Base-by-base conservation (phyloP, 164 flowering plant species). In the Dillenia turbinata region DNA sequence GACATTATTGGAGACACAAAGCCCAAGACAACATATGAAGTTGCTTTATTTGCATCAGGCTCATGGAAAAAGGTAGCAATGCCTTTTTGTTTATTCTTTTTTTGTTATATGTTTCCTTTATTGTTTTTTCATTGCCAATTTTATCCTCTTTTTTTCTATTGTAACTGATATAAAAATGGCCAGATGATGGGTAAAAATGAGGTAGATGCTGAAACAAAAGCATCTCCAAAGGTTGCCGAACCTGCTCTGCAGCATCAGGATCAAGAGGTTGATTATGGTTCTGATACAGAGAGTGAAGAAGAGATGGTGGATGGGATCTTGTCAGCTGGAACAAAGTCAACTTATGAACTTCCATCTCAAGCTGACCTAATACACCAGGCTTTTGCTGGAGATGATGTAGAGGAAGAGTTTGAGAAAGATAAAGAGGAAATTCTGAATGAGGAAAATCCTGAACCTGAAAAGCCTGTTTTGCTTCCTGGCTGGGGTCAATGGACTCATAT, bases 321-420 rank as follows among this genome's bases (percentile, higher is more conserved):
- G 60, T 73, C 96, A 40, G 75, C 87, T 58, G 88, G 68, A 17
- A 57, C 80, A 12, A 67, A 78, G 56, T 52, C 73, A 11, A 71
- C 76, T 46, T 87, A 91, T 67, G 82, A 82, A 59, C 93, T 86
- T 71, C 98, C 97, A 48, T 83, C 97, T 58, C 94, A 91, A 72
- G 85, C 76, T 61, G 98, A 94, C 61, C 88, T 89, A 54, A 78
- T 91, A 73, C 86, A 68, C 12, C 79, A 73, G 62, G 96, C 96
- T 61, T 94, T 94, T 85, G 98, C 96, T 1, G 95, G 93, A 56
- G 97, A 91, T 73, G 92, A 94, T 69, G 98, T 94, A 73, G 96
- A 85, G 70, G 96, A 82, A 60, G 96, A 87, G 49, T 94, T 94
- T 79, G 82, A 73, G 71, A 83, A 81, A 73, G 85, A 73, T 47